Evolutionary conservation across 331 rosid species (phyloP), one percentile per base, ranked within the genome.

Genomic region (Rosa hybrid): DNA sequence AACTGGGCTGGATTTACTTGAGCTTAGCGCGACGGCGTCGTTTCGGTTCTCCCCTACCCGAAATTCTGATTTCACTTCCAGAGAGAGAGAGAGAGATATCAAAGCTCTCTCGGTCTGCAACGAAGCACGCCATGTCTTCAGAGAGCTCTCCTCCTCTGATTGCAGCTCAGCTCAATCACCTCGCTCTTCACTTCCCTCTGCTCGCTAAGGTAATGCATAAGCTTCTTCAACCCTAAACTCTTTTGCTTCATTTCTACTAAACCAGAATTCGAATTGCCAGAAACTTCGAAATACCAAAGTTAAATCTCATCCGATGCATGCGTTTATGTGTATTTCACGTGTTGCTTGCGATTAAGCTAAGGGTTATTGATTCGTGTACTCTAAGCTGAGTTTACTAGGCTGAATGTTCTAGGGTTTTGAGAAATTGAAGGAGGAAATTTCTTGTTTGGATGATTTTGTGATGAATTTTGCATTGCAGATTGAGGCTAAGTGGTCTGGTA

Each of bases 401-500:
- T 30, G 34, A 30, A 2, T 30, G 0, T 30, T 76, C 27, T 77
- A 77, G 80, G 80, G 80, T 77, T 77, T 65, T 60, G 67, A 1
- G 17, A 14, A 74, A 0, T 74, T 71, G 39, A 70, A 45, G n/a
- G 38, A 71, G 54, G 16, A 71, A 0, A 65, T 7, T 34, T 34
- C 4, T 34, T 34, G 39, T 34, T 34, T 34, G 39, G 39, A 34
- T 3, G 20, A 41, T 59, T 74, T 4, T 48, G 3, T 17, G 51
- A 65, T 65, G 64, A n/a, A 20, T 72, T 82, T 77, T 7, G 49
- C 21, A 68, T 81, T 68, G 45, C 95, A 94, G 99, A 84, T 95
- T 80, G 97, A 95, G 71, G 88, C 93, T 51, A 84, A 86, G 88
- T 95, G 99, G 96, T 93, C 99, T 6, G 85, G 93, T 14, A 87